Conservation (phyloP, 257 asterid genomes). For the Fraxinus quadrangulata region DNA sequence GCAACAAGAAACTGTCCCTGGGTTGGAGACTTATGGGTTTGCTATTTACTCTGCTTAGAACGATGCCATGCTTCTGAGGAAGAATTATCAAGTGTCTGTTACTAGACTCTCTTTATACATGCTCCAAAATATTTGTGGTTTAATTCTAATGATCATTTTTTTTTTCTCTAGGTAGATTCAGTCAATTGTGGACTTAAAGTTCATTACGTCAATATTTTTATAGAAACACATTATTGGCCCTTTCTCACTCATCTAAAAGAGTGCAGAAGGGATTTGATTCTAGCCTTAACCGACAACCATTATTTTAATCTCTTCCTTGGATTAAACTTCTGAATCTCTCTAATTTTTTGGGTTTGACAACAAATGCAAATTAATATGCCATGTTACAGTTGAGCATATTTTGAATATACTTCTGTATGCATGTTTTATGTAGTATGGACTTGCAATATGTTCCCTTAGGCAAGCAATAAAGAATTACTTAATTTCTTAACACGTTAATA, state of each 20-base stretch:
- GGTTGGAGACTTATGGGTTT: constrained; percentile 92
- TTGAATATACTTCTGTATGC: not conserved
- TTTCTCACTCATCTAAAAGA: not conserved
- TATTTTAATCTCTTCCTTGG: constrained; percentile 10
- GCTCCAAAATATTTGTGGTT: constrained; percentile 15
- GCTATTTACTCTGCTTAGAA: constrained; percentile 73
- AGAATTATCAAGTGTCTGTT: constrained; percentile 68
- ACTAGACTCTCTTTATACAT: constrained; percentile 18
- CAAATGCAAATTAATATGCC: not conserved
- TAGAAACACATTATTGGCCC: not conserved
- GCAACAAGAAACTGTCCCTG: constrained; percentile 97
- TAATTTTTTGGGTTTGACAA: not conserved
- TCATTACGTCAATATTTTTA: not conserved
- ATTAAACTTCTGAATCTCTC: not conserved
- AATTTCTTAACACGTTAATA: not conserved
- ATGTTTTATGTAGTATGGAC: not conserved
- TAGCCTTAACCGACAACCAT: not conserved
- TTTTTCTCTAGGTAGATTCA: not conserved
- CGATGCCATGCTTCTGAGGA: constrained; percentile 79
- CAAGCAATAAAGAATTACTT: not conserved
- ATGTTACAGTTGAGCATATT: constrained; percentile 1
- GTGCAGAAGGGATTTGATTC: not conserved
- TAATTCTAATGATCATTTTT: constrained; percentile 9
- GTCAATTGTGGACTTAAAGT: not conserved
- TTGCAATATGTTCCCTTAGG: not conserved